Percentiles rank a stretch among this genome's conserved stretches.
Conservation (phyloP, 345 rosid species). For the Raphanus sativus region DNA sequence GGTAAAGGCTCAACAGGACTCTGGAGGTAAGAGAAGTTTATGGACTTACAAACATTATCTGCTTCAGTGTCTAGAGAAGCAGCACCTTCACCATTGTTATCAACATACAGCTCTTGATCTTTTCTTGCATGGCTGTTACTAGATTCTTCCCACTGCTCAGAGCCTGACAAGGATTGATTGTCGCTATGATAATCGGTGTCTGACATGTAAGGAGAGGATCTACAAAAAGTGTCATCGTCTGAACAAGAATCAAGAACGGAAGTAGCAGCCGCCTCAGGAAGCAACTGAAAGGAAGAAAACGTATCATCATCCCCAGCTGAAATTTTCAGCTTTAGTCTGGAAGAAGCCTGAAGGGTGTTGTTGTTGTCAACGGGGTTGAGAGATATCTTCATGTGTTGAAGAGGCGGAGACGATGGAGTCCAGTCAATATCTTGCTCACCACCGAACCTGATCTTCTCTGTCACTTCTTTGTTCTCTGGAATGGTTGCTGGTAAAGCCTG, state of each 20-base stretch:
- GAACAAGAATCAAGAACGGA: slow-evolving; percentile 53
- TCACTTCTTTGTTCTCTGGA: slow-evolving; percentile 33
- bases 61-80: slow-evolving; percentile 51
- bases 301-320: slow-evolving; percentile 60
- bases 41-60: slow-evolving; percentile 37
- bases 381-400: slow-evolving; percentile 87
- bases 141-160: slow-evolving; percentile 92
- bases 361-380: slow-evolving; percentile 55
- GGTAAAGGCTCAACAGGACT: slow-evolving; percentile 49
- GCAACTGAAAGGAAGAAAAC: slow-evolving; percentile 88
- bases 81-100: slow-evolving; percentile 43
- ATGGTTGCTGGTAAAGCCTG: slow-evolving; percentile 44
- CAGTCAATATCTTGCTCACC: slow-evolving; percentile 31
- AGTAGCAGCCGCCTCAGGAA: slow-evolving; percentile 59
- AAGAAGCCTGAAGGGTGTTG: slow-evolving; percentile 53
- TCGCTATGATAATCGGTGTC: slow-evolving; percentile 60
- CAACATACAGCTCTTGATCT: slow-evolving; percentile 45
- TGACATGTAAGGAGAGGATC: slow-evolving; percentile 71
- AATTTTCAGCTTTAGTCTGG: slow-evolving; percentile 68
- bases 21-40: slow-evolving; percentile 39
- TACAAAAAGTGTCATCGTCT: slow-evolving; percentile 81
- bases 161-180: slow-evolving; percentile 62
- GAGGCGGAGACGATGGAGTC: slow-evolving; percentile 77
- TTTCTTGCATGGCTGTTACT: slow-evolving; percentile 49
- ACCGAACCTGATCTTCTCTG: slow-evolving; percentile 22